Conservation (phyloP, 176 grass and related monocot genomes). For the Carex pumila region DNA sequence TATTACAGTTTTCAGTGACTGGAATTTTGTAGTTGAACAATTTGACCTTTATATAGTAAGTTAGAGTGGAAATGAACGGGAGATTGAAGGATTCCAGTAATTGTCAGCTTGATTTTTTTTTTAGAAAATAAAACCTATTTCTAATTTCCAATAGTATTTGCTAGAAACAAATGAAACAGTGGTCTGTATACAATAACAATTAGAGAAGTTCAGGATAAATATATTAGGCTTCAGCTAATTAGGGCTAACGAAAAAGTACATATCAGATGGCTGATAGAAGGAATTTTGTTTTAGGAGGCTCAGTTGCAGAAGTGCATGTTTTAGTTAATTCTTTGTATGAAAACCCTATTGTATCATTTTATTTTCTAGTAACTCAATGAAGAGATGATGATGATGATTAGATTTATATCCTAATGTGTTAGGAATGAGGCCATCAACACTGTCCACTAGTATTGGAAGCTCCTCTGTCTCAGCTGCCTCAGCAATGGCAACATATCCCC, state of each 20-base stretch:
- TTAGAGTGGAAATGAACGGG: background rate
- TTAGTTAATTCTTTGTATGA: background rate
- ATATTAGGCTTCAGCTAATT: background rate
- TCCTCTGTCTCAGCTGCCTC: conserved; percentile 65
- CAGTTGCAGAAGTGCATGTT: background rate
- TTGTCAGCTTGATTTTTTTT: background rate
- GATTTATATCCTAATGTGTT: conserved; percentile 14
- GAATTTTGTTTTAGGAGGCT: background rate
- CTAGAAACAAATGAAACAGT: background rate
- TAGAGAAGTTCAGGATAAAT: background rate
- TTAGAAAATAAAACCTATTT: background rate
- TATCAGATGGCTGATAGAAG: background rate
- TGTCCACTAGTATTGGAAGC: conserved; percentile 65
- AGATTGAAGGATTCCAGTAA: background rate
- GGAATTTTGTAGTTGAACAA: background rate
- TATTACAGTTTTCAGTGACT: background rate
- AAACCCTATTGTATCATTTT: background rate
- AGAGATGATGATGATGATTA: background rate
- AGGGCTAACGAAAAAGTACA: background rate
- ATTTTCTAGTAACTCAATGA: background rate
- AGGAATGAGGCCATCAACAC: conserved; percentile 50
- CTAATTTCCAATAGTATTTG: background rate
- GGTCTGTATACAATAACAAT: background rate
- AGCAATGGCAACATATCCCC: conserved; percentile 50
- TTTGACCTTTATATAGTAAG: background rate